A percentile compares a stretch with the other conserved stretches of the same genome.
phyloP scores from a whole-genome alignment of 495 filamentous ascomycete genomes.

The Physcia stellaris region DNA sequence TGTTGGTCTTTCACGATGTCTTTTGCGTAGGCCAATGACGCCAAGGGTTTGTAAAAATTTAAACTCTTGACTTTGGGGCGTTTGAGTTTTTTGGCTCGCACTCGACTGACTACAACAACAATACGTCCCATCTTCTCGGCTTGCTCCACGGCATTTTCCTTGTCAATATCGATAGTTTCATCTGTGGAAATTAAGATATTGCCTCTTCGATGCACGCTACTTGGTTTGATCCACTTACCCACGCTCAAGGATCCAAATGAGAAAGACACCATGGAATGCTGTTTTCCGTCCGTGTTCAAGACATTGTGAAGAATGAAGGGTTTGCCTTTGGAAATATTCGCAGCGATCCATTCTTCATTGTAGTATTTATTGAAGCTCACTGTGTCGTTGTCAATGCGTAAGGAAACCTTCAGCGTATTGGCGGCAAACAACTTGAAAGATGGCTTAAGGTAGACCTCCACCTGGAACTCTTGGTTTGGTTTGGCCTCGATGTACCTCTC shows the following conservation, averaged over 20 bases:
- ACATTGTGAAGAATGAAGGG: neutral
- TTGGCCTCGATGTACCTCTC: neutral
- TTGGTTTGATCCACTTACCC: neutral
- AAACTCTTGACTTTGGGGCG: neutral
- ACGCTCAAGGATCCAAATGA: neutral
- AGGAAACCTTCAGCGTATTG: neutral
- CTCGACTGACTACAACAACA: neutral
- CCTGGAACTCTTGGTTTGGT: neutral
- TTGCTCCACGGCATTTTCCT: neutral
- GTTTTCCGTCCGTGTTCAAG: neutral
- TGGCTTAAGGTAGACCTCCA: neutral
- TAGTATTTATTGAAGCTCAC: neutral
- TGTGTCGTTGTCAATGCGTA: neutral
- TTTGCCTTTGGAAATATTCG: too few relatives aligned
- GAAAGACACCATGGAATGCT: neutral
- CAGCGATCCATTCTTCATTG: neutral
- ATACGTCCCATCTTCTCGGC: neutral
- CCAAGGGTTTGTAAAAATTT: neutral
- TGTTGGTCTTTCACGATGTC: neutral
- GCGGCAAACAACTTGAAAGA: neutral
- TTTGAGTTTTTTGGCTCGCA: neutral
- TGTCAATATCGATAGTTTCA: neutral
- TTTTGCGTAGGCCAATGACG: neutral
- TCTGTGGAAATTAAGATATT: too few relatives aligned
- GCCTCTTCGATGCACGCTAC: too few relatives aligned